Percentiles rank a stretch among this genome's conserved stretches.
Conservation (phyloP, 257 asterid genomes). For the Plantago elongata region DNA sequence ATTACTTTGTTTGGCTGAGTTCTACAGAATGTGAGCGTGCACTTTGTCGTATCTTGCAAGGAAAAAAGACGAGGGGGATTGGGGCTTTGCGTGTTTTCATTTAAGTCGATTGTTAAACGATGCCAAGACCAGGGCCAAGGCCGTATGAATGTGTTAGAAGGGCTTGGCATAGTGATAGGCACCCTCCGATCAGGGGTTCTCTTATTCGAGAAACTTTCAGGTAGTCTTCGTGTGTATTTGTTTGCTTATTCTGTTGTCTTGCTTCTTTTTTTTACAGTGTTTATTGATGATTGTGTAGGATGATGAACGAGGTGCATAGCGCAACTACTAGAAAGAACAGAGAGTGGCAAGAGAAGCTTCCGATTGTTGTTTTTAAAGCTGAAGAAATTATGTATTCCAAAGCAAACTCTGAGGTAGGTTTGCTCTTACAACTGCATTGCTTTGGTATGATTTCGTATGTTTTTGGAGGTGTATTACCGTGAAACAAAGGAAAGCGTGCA, state of each 20-base stretch:
- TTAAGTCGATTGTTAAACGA: constrained; percentile 13
- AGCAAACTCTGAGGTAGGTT: constrained; percentile 81
- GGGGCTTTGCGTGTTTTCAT: no score
- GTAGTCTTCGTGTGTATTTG: constrained; percentile 22
- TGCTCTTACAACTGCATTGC: constrained; percentile 13
- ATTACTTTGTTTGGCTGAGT: no score
- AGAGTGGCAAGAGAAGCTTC: constrained; percentile 93
- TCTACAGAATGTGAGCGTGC: no score
- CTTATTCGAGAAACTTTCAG: constrained; percentile 92
- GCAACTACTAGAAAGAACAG: constrained; percentile 71
- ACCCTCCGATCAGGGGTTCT: constrained; percentile 86
- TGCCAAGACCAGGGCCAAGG: constrained; percentile 96
- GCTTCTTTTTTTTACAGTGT: constrained; percentile 4
- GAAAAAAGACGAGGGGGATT: no score
- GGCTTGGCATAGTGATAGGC: constrained; percentile 97
- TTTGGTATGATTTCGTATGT: constrained; percentile 7
- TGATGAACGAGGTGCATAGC: constrained; percentile 71
- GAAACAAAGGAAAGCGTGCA: no score
- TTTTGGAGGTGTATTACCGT: not conserved
- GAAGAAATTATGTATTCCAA: constrained; percentile 93
- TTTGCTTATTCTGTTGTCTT: not conserved
- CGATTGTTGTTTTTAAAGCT: constrained; percentile 83
- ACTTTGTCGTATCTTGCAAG: no score
- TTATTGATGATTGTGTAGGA: constrained; percentile 31
- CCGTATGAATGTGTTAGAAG: constrained; percentile 90